Conservation (phyloP, 345 rosid genomes). For the Salix purpurea region DNA sequence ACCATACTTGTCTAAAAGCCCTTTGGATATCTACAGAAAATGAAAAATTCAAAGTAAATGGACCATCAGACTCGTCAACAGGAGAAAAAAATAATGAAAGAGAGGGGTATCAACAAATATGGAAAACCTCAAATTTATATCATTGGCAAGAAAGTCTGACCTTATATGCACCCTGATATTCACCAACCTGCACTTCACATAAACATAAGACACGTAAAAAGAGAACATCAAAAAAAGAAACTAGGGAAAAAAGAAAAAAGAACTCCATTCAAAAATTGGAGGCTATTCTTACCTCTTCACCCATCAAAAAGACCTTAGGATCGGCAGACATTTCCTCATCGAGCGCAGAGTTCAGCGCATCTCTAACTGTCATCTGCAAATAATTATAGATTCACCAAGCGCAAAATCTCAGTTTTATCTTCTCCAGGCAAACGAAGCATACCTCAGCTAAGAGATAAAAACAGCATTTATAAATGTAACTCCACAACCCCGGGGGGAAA, state of each 20-base stretch:
- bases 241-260: background rate
- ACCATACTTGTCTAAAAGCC: constrained; percentile 82
- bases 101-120: background rate
- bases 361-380: constrained; percentile 71
- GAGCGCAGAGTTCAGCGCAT: constrained; percentile 77
- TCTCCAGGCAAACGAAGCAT: background rate
- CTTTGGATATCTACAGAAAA: constrained; percentile 56
- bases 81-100: background rate
- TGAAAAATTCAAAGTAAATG: constrained; percentile 3
- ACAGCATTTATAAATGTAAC: background rate
- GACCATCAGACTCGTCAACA: background rate
- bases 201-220: constrained; percentile 2
- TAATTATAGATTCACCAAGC: background rate
- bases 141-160: constrained; percentile 33
- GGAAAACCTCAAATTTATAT: background rate
- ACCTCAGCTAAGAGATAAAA: background rate
- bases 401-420: background rate
- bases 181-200: constrained; percentile 68
- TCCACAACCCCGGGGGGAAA: background rate
- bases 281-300: constrained; percentile 68
- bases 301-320: constrained; percentile 84
- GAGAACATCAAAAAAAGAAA: background rate
- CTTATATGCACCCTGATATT: constrained; percentile 99
- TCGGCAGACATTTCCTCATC: constrained; percentile 97
- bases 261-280: background rate